Percentiles rank a stretch among this genome's conserved stretches.
These are phyloP conservation scores for Pyricularia sp. DNA, from an alignment of 2,329 filamentous ascomycete species.

Conservation along the genomic window DNA sequence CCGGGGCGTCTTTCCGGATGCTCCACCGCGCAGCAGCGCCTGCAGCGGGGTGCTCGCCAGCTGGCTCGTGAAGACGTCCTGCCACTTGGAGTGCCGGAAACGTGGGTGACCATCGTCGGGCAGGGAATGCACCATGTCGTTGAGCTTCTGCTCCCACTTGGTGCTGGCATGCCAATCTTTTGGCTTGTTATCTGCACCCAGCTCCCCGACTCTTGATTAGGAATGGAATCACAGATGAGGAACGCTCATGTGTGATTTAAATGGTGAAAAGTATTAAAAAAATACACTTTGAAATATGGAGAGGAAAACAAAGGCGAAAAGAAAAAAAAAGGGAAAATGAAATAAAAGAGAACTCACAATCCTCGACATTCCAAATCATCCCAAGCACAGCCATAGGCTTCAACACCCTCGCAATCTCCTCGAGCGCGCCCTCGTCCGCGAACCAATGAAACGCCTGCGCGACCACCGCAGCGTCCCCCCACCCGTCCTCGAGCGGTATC, in stretches of 20 bases:
- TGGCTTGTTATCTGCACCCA: slow-evolving; percentile 47
- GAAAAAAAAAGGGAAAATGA: background rate
- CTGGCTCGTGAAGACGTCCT: slow-evolving; percentile 49
- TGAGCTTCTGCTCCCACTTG: slow-evolving; percentile 48
- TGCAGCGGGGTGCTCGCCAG: slow-evolving; percentile 37
- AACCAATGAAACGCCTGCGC: slow-evolving; percentile 59
- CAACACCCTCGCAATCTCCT: slow-evolving; percentile 53
- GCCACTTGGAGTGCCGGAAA: slow-evolving; percentile 54
- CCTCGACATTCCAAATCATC: slow-evolving; percentile 63
- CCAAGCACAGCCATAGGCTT: slow-evolving; percentile 47
- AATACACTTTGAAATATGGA: background rate
- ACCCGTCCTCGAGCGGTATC: slow-evolving; percentile 41
- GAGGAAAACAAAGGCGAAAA: no score
- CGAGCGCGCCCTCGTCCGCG: slow-evolving; percentile 45
- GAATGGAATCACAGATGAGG: background rate
- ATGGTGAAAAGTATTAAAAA: background rate
- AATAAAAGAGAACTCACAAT: slow-evolving; percentile 36
- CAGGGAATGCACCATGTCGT: slow-evolving; percentile 41
- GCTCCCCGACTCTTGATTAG: background rate
- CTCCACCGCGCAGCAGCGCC: slow-evolving; percentile 31
- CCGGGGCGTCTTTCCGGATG: slow-evolving; percentile 24
- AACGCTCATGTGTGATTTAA: background rate
- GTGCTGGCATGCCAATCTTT: slow-evolving; percentile 39
- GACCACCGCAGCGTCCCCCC: slow-evolving; percentile 51
- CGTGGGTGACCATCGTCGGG: slow-evolving; percentile 46